Conservation (phyloP, 495 filamentous ascomycete genomes). For the Parmelia sp. region DNA sequence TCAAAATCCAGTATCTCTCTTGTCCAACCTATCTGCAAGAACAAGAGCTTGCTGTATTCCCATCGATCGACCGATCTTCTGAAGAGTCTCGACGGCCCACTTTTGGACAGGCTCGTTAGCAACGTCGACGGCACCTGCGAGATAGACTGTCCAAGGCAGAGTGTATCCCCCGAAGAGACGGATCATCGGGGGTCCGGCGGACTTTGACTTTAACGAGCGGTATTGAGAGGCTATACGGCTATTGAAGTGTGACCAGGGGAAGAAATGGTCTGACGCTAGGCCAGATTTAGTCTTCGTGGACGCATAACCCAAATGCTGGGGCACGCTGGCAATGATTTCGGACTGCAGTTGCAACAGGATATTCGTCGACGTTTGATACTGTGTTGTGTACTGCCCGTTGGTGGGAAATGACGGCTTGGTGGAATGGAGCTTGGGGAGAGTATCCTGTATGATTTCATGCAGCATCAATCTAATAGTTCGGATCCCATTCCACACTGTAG, state of each 20-base stretch:
- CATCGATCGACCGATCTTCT: conserved; percentile 39
- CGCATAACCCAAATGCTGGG: conserved; percentile 5
- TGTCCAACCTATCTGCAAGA: conserved; percentile 30
- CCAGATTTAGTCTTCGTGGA: not conserved
- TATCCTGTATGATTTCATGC: not conserved
- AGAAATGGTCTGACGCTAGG: not conserved
- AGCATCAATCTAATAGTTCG: not conserved
- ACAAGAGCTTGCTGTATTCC: conserved; percentile 46
- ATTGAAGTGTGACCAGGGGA: not conserved
- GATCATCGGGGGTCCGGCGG: not conserved
- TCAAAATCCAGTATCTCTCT: not conserved
- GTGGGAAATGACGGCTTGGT: not conserved
- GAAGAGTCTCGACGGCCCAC: conserved; percentile 40
- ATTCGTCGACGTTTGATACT: not conserved
- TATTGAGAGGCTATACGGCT: not conserved
- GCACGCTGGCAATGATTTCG: not conserved
- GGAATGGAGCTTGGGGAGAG: not conserved
- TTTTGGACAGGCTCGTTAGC: conserved; percentile 33
- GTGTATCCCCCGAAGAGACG: not conserved
- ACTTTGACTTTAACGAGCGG: not conserved
- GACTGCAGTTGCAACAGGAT: not conserved
- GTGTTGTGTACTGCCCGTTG: not conserved
- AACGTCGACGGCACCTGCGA: conserved; percentile 36
- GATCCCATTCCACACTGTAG: not conserved
- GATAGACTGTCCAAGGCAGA: conserved; percentile 43